Conservation (phyloP, 345 rosid genomes). For the Populus tremula region DNA sequence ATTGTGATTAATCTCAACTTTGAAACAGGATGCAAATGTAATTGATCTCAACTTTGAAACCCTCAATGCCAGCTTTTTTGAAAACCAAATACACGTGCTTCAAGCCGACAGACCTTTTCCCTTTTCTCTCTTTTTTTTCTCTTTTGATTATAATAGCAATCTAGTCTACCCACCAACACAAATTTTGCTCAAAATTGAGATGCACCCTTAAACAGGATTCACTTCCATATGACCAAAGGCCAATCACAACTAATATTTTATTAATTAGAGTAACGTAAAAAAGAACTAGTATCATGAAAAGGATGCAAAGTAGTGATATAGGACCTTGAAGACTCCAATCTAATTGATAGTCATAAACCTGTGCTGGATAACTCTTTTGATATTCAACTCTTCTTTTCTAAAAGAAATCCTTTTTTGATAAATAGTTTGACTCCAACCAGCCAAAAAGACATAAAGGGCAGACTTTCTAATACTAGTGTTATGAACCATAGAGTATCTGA, state of each 20-base stretch:
- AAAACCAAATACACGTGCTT: background rate
- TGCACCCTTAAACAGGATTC: background rate
- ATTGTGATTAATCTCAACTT: slow-evolving; percentile 8
- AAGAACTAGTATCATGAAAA: background rate
- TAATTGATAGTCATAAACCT: background rate
- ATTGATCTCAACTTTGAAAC: background rate
- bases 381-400: background rate
- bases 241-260: background rate
- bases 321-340: background rate
- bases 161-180: background rate
- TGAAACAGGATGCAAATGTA: background rate
- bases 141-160: background rate
- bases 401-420: background rate
- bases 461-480: too few species aligned
- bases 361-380: background rate
- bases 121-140: background rate
- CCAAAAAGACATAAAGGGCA: too few species aligned
- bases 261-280: background rate
- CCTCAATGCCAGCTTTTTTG: background rate
- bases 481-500: too few species aligned
- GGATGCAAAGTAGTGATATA: slow-evolving; percentile 1
- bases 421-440: too few species aligned
- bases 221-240: background rate
- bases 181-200: background rate
- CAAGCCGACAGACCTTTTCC: too few species aligned